Conservation (phyloP, 306 rosid species). For the Rosa rugosa region DNA sequence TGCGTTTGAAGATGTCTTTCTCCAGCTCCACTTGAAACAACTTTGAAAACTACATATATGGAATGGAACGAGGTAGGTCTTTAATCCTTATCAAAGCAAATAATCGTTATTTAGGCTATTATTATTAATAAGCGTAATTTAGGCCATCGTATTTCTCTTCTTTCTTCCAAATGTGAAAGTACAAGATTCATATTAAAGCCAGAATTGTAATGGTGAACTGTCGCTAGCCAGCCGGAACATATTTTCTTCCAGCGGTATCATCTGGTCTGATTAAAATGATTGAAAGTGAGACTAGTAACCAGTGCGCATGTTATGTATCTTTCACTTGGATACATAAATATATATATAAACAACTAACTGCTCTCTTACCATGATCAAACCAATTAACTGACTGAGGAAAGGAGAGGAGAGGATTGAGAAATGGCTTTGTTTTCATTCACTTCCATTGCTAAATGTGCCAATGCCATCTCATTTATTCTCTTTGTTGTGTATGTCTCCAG, state of each 20-base stretch:
- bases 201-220: slow-evolving; percentile 56
- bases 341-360: slow-evolving; percentile 32
- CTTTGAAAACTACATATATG: slow-evolving; percentile 45
- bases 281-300: slow-evolving; percentile 40
- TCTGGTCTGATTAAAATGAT: slow-evolving; percentile 43
- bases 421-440: slow-evolving; percentile 54
- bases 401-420: neutral
- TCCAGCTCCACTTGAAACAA: slow-evolving; percentile 76
- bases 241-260: slow-evolving; percentile 35
- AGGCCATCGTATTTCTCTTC: neutral
- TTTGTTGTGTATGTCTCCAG: slow-evolving; percentile 39
- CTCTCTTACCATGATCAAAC: neutral
- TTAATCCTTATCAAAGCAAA: slow-evolving; percentile 15
- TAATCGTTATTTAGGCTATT: neutral
- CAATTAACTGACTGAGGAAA: neutral
- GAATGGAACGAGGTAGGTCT: slow-evolving; percentile 67
- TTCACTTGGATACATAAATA: slow-evolving; percentile 30
- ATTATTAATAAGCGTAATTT: too few species aligned
- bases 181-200: neutral
- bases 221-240: slow-evolving; percentile 44
- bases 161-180: neutral
- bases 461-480: slow-evolving; percentile 31
- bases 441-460: slow-evolving; percentile 12
- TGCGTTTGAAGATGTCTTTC: slow-evolving; percentile 44
- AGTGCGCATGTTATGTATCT: neutral